phyloP scores from a whole-genome alignment of 2,329 filamentous ascomycete genomes.

The Paradendryphiella salina region DNA sequence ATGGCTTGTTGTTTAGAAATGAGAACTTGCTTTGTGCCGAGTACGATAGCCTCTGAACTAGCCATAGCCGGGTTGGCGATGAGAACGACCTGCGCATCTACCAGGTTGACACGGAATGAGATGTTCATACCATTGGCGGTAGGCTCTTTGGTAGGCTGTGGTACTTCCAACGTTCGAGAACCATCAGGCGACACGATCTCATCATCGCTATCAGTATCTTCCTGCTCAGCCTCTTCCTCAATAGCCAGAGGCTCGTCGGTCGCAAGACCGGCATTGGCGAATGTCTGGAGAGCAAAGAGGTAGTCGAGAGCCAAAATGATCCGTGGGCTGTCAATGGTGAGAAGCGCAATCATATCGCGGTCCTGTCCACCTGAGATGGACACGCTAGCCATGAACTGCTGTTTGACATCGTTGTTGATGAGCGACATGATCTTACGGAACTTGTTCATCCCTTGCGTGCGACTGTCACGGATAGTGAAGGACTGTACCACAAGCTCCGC shows the following conservation, averaged over 20 bases:
- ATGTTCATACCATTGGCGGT: slow-evolving; percentile 64
- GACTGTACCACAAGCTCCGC: slow-evolving; percentile 91
- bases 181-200: slow-evolving; percentile 44
- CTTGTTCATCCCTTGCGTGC: slow-evolving; percentile 87
- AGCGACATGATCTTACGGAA: slow-evolving; percentile 98
- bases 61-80: slow-evolving; percentile 91
- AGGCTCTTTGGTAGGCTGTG: slow-evolving; percentile 31
- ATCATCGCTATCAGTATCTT: slow-evolving; percentile 46
- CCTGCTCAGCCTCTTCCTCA: slow-evolving; percentile 62
- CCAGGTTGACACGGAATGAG: slow-evolving; percentile 88
- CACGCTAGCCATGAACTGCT: slow-evolving; percentile 97
- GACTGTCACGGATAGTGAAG: slow-evolving; percentile 91
- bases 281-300: slow-evolving; percentile 83
- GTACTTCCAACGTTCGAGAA: slow-evolving; percentile 25
- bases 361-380: slow-evolving; percentile 87
- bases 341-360: slow-evolving; percentile 80
- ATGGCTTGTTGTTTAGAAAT: slow-evolving; percentile 92
- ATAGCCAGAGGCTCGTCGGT: slow-evolving; percentile 60
- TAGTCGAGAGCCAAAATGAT: slow-evolving; percentile 97
- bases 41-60: slow-evolving; percentile 92
- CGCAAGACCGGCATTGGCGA: slow-evolving; percentile 70
- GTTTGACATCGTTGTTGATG: slow-evolving; percentile 85
- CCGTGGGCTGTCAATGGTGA: slow-evolving; percentile 91
- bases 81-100: slow-evolving; percentile 93
- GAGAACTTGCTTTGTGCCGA: slow-evolving; percentile 90